Evolutionary conservation across 352 stramenopile genomes (phyloP).

Genomic region (Hyaloperonospora brassicae): DNA sequence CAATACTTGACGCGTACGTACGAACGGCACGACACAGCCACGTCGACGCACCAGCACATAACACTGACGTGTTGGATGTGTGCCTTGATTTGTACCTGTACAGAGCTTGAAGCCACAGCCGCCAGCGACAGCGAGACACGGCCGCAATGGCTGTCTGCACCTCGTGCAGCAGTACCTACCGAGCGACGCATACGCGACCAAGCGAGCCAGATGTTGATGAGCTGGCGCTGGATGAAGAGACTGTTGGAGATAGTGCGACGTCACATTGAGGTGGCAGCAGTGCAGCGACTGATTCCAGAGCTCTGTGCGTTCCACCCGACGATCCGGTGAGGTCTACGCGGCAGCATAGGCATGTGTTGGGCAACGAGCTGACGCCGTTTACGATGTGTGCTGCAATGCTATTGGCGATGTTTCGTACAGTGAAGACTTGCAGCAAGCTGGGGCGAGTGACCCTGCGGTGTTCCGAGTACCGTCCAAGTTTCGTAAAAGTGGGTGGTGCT

Average conservation of each 20-base stretch:
- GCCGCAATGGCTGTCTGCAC: constrained; percentile 10
- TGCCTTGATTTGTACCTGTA: neutral
- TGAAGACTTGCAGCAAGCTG: constrained; percentile 20
- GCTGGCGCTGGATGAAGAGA: neutral
- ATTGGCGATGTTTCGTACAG: constrained; percentile 4
- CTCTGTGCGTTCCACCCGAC: constrained; percentile 18
- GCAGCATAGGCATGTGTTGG: too few relatives aligned
- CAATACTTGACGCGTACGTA: constrained; percentile 45
- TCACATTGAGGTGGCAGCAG: constrained; percentile 3
- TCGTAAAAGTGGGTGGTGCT: neutral
- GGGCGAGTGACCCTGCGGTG: neutral
- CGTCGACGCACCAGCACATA: neutral
- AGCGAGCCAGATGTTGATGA: neutral
- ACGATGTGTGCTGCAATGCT: neutral
- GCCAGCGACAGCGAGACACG: constrained; percentile 4
- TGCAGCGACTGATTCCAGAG: constrained; percentile 5
- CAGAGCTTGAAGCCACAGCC: constrained; percentile 17
- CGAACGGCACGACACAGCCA: neutral
- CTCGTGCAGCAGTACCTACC: constrained; percentile 1
- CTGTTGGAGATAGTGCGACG: constrained; percentile 1
- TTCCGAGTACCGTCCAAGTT: neutral
- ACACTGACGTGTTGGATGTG: neutral
- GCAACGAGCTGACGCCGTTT: neutral
- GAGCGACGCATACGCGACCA: constrained; percentile 11
- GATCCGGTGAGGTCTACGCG: constrained; percentile 16